Conservation (phyloP, 352 stramenopile genomes). For the Pythium graminicola region DNA sequence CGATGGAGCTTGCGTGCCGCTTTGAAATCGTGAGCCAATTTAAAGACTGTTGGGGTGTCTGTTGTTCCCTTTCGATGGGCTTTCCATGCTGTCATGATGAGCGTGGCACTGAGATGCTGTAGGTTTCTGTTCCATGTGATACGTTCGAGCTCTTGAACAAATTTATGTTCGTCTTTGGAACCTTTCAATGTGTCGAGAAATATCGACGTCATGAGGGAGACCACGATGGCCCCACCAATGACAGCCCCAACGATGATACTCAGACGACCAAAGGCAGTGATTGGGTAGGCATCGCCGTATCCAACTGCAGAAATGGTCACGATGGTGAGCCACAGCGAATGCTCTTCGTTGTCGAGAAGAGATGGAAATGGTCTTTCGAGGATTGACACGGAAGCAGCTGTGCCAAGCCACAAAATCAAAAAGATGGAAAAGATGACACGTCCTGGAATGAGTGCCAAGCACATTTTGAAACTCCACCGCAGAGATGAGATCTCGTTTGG, state of each 20-base stretch:
- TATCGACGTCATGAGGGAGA: conserved; percentile 57
- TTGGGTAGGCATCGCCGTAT: conserved; percentile 50
- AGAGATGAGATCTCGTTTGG: conserved; percentile 36
- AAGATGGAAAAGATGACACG: conserved; percentile 42
- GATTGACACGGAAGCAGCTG: conserved; percentile 42
- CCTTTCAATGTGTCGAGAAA: conserved; percentile 58
- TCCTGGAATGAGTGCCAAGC: conserved; percentile 33
- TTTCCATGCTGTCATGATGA: conserved; percentile 40
- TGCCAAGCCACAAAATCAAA: conserved; percentile 39
- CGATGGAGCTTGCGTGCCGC: conserved; percentile 3
- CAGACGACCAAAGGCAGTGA: conserved; percentile 41
- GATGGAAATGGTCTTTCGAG: conserved; percentile 57
- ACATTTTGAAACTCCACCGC: conserved; percentile 51
- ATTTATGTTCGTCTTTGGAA: conserved; percentile 44
- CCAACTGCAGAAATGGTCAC: conserved; percentile 57
- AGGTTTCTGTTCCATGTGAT: conserved; percentile 36
- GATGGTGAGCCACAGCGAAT: conserved; percentile 58
- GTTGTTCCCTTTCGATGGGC: not conserved
- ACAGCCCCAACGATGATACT: conserved; percentile 44
- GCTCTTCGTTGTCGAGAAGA: conserved; percentile 43
- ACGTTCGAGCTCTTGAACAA: conserved; percentile 37
- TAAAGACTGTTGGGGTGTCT: conserved; percentile 4
- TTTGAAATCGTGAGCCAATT: conserved; percentile 13
- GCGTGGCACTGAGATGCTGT: conserved; percentile 20
- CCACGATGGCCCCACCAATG: conserved; percentile 39